A percentile compares a stretch with the other conserved stretches of the same genome.
Evolutionary conservation across 331 rosid species (phyloP).

Genomic region (Malus hybrid): DNA sequence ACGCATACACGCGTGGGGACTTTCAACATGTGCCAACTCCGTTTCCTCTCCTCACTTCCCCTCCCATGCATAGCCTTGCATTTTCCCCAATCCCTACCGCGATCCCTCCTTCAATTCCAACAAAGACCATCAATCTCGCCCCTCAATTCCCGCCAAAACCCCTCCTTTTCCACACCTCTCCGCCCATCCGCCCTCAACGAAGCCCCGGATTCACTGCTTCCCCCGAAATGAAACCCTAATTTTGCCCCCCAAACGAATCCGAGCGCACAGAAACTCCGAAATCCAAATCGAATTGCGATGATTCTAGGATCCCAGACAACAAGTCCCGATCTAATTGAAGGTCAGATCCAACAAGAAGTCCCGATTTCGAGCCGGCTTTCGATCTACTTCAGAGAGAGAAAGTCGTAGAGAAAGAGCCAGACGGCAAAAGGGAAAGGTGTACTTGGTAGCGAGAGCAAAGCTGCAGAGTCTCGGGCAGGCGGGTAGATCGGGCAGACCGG

Average conservation of each 20-base stretch:
- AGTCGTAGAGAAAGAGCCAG: conserved; percentile 10
- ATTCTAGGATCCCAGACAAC: background rate
- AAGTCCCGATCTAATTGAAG: conserved; percentile 19
- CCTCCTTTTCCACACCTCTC: background rate
- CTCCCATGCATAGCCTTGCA: conserved; percentile 72
- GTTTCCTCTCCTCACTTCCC: conserved; percentile 44
- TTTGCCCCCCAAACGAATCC: background rate
- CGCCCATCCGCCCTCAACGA: background rate
- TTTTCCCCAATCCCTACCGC: conserved; percentile 50
- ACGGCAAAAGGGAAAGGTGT: conserved; percentile 27
- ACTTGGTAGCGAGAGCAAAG: conserved; percentile 23
- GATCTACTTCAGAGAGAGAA: conserved; percentile 25
- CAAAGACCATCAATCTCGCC: conserved; percentile 44
- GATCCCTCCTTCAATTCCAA: conserved; percentile 35
- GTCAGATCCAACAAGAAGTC: conserved; percentile 26
- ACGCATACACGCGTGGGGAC: conserved; percentile 39
- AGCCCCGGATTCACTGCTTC: conserved; percentile 20
- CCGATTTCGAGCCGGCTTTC: conserved; percentile 30
- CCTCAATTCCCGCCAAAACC: conserved; percentile 11
- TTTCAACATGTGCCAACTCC: conserved; percentile 65
- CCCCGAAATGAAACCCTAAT: conserved; percentile 18
- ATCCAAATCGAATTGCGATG: background rate
- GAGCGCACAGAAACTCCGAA: conserved; percentile 10
- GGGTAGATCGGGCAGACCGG: conserved; percentile 40
- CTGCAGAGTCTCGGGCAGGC: conserved; percentile 21